Base-by-base conservation (phyloP, 1,139 yeast genomes). In the Protomyces macrosporus region DNA sequence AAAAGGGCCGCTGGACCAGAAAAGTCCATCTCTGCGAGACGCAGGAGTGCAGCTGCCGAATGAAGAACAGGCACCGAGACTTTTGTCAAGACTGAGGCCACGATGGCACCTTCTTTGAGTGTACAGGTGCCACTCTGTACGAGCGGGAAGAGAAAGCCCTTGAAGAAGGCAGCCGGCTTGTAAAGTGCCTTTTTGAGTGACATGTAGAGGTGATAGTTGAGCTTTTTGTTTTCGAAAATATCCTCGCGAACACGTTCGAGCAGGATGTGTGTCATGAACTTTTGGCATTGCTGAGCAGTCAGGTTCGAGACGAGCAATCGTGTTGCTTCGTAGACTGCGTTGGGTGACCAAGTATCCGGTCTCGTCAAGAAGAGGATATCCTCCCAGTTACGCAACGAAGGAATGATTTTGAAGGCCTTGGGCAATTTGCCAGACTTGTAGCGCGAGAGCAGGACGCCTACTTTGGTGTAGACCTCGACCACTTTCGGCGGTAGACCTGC, bases 91-190 rank as follows among this genome's bases (percentile, higher is more conserved):
- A 95, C 90, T 32, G 97, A 90, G 16, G 96, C 96, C 30, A 95
- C 96, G 74, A 93, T 90, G 64, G 95, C 86, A 0, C 98, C 98
- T 74, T 93, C 99, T 72, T 96, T 84, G 16, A 89, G 86, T 6
- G 96, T 81, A 75, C 98, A 91, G 30, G 75, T 71, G n/a, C 76
- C 78, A 30, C 72, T 55, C 35, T 72, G 95, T 36, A 90, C 88
- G 66, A 93, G 79, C 12, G 98, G 98, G 73, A 93, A 88, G 66
- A 93, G 78, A 72, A 93, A 91, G 0, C 98, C 99, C 75, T 90
- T 91, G 81, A 93, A 93, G 72, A 91, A 95, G 14, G 98, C 98
- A 65, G 95, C 93, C 34, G 99, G 98, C 75, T 93, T 95, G 79
- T 93, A 93, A 64, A 95, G 81, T 0, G 97, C 84, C 76, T 95